A percentile compares a stretch with the other conserved stretches of the same genome.
Evolutionary conservation across 768 basidiomycete genomes (phyloP).

Genomic region (Pleurotus citrinopileatus): DNA sequence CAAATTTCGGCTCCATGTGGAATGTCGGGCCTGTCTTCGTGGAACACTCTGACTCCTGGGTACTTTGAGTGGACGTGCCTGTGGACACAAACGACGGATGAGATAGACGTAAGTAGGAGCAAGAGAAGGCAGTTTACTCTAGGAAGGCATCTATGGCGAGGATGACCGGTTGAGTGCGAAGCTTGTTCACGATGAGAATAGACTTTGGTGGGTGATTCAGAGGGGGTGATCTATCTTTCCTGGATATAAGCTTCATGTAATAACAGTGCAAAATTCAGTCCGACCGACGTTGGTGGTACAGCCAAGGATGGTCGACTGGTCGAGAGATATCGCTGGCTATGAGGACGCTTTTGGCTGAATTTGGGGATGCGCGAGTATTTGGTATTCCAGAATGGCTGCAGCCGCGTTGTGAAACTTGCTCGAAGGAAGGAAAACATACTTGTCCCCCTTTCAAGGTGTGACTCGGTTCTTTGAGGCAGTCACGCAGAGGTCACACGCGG

Average conservation of each 20-base stretch:
- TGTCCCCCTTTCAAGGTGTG: too few relatives aligned
- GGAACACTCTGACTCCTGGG: constrained; percentile 60
- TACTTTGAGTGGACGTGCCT: constrained; percentile 60
- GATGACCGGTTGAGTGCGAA: constrained; percentile 74
- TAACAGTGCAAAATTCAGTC: neutral
- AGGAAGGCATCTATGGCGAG: constrained; percentile 74
- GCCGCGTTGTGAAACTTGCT: neutral
- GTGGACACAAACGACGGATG: constrained; percentile 3
- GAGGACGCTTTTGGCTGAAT: neutral
- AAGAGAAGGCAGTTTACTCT: constrained; percentile 39
- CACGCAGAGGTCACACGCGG: too few relatives aligned
- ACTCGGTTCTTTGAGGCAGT: too few relatives aligned
- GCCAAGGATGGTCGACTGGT: neutral
- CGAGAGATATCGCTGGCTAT: neutral
- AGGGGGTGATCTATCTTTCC: constrained; percentile 34
- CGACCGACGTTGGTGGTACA: constrained; percentile 9
- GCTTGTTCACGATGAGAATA: constrained; percentile 78
- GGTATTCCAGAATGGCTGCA: neutral
- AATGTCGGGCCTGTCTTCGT: constrained; percentile 65
- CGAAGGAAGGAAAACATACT: neutral
- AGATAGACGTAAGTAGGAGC: neutral
- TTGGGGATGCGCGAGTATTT: too few relatives aligned
- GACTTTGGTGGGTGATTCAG: constrained; percentile 47
- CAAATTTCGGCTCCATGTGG: constrained; percentile 64
- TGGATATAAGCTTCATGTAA: constrained; percentile 8